Evolutionary conservation across 1,139 yeast species (phyloP), one percentile per base, ranked within the genome.

Genomic region (Yamadazyma jaroonii): DNA sequence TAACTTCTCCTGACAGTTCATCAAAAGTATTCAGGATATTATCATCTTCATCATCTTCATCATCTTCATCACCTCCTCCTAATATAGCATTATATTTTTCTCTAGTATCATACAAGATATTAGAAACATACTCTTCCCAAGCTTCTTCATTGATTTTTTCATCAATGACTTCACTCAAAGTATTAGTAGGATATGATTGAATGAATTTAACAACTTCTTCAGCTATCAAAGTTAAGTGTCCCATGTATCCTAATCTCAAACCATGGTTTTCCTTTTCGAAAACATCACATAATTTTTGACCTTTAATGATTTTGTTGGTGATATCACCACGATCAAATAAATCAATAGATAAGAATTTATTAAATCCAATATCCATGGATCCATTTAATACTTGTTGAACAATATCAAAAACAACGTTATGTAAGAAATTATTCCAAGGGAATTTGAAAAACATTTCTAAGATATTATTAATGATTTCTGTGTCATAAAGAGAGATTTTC

Each of bases 361-460:
- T 92, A 67, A 84, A 92, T 5, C 77, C 77, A 52, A 87, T 84
- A 47, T 89, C 95, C 90, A 92, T 87, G 13, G 96, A 86, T 1
- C 97, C 98, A 61, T 89, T 90, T 56, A 92, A 75, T 10, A 92
- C 84, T 61, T 92, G 99, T 62, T 94, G 99, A 29, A 92, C 95
- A 49, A 92, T 87, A 61, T 92, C 99, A 65, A 92, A 92, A 7
- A 92, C 97, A 40, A 94, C 98, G 55, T 92, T 92, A 63, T 92
- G 99, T 63, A 95, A 72, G 56, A 92, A 92, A 59, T 92, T 92
- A 62, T 92, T 92, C 98, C 99, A 92, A 4, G 98, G 98, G 61
- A 89, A 92, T 50, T 77, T 75, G 74, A 90, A 85, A 57, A 92
- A 90, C 84, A 92, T 83, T 26, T 80, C 66, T 41, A 90, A 64